Evolutionary conservation across 2,329 filamentous ascomycete species (phyloP).

Genomic region (Claviceps sp.): DNA sequence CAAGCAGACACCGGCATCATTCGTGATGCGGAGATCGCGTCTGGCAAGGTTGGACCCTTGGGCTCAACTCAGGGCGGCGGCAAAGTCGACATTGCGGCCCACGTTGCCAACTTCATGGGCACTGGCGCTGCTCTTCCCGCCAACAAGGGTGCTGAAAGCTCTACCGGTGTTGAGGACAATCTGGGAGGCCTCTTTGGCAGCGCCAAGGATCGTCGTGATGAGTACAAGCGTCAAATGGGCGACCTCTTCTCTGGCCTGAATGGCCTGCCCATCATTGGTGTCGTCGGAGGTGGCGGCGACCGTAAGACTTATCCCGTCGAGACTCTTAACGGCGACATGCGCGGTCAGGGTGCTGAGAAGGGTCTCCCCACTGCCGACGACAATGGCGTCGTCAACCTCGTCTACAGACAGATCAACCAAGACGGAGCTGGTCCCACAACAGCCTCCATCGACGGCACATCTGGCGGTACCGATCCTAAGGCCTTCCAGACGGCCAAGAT

Average conservation of each 20-base stretch:
- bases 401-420: slow-evolving; percentile 4
- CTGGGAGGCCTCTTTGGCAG: slow-evolving; percentile 15
- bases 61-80: slow-evolving; percentile 5
- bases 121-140: background rate
- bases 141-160: slow-evolving; percentile 5
- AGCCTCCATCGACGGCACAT: slow-evolving; percentile 1
- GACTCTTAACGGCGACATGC: slow-evolving; percentile 1
- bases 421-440: slow-evolving; percentile 3
- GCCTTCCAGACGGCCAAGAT: slow-evolving; percentile 2
- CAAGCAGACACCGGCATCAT: slow-evolving; percentile 6
- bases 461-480: slow-evolving; percentile 1
- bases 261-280: background rate
- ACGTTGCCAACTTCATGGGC: slow-evolving; percentile 5
- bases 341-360: background rate
- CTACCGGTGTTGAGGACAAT: slow-evolving; percentile 29
- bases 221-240: slow-evolving; percentile 17
- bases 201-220: slow-evolving; percentile 8
- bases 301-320: background rate
- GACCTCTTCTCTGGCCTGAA: slow-evolving; percentile 13
- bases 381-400: background rate
- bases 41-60: slow-evolving; percentile 3
- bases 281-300: background rate
- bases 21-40: slow-evolving; percentile 3
- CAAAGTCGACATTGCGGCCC: slow-evolving; percentile 1
- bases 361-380: slow-evolving; percentile 2